Evolutionary conservation across 805 yeast species (phyloP), one percentile per base, ranked within the genome.

Genomic region (Candida boidinii): DNA sequence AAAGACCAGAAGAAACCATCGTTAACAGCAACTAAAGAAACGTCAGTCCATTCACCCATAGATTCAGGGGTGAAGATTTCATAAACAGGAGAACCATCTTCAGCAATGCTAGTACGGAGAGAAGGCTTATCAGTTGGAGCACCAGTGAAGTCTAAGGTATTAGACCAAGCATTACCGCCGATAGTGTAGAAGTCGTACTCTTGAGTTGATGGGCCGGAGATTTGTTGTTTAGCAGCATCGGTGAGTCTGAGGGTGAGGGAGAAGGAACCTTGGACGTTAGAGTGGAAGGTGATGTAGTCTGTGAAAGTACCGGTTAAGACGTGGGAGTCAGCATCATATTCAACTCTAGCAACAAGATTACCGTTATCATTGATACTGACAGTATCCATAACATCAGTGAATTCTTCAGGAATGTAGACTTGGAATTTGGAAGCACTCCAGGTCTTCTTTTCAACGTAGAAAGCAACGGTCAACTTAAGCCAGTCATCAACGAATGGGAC

Each of bases 391-490:
- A 30, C 28, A 19, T 30, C 22, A 13, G 28, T 23, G 16, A 30
- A 30, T 7, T 30, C 33, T 5, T 30, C 33, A 16, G 33, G 33
- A 30, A 30, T 23, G 5, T 11, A 12, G 9, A 30, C 12, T n/a
- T 24, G 26, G 18, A 30, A 12, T 4, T 4, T 7, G 15, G 26
- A 4, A 18, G 15, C 33, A 4, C 15, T n/a, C 25, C 26, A 22
- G 3, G 4, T 12, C 28, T 30, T 30, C 3, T 18, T 16, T n/a
- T 15, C 16, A 13, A 30, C 15, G 11, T 12, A 6, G 18, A 30
- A 30, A 4, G 22, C 6, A 10, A 16, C 10, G 11, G n/a, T 13
- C 11, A 30, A 24, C 4, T 17, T 17, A n/a, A 30, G 6, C 33
- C 33, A 30, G n/a, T 30, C 28, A 24, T 24, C 17, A 10, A 17